Evolutionary conservation across 768 basidiomycete genomes (phyloP).

Genomic region (Calocybe cyanea): DNA sequence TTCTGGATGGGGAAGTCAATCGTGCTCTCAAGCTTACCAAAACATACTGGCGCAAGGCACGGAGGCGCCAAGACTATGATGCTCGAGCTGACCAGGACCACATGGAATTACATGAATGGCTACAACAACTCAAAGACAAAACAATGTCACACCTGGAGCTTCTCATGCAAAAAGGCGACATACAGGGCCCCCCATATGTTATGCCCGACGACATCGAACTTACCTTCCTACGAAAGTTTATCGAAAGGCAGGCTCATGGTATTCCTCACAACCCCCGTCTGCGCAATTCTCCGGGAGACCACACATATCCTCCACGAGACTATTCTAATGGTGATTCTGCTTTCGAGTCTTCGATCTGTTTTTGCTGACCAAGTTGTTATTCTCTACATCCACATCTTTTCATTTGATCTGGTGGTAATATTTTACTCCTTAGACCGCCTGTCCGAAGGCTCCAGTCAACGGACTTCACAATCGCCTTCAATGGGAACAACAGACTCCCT

Average conservation of each 20-base stretch:
- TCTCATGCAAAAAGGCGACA: conserved; percentile 85
- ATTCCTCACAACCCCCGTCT: conserved; percentile 80
- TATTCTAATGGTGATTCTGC: conserved; percentile 42
- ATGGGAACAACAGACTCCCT: conserved; percentile 49
- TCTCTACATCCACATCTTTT: conserved; percentile 12
- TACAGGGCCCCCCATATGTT: conserved; percentile 75
- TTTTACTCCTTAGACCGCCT: conserved; percentile 25
- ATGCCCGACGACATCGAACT: conserved; percentile 81
- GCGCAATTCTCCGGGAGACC: conserved; percentile 44
- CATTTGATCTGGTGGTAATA: conserved; percentile 7
- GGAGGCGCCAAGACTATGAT: conserved; percentile 80
- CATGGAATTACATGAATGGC: conserved; percentile 86
- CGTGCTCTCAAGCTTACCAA: conserved; percentile 80
- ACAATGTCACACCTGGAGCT: conserved; percentile 86
- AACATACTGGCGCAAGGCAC: conserved; percentile 82
- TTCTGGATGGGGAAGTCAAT: conserved; percentile 74
- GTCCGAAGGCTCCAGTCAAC: conserved; percentile 35
- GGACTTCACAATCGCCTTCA: conserved; percentile 49
- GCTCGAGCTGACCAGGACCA: conserved; percentile 83
- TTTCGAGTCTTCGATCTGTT: conserved; percentile 44
- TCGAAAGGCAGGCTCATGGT: conserved; percentile 72
- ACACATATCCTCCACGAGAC: conserved; percentile 36
- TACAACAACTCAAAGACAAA: conserved; percentile 84
- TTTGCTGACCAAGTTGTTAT: conserved; percentile 34
- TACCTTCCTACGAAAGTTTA: conserved; percentile 75